Evolutionary conservation across 1,139 yeast genomes (phyloP).

Genomic region (Taphrina sp.): DNA sequence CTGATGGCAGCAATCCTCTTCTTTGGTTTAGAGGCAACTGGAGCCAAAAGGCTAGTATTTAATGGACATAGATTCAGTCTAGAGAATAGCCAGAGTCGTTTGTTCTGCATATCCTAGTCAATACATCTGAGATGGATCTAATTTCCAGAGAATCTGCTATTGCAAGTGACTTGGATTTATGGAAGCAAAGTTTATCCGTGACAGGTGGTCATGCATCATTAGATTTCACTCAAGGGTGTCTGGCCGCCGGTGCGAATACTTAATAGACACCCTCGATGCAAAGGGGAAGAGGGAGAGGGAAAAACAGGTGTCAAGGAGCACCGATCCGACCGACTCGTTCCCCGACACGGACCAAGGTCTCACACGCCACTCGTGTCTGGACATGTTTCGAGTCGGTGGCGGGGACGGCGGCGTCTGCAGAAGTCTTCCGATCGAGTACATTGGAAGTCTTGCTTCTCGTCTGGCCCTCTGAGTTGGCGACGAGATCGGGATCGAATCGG

Average conservation of each 20-base stretch:
- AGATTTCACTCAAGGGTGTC: not conserved
- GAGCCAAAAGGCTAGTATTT: not conserved
- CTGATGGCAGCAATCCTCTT: not conserved
- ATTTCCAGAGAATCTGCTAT: not conserved
- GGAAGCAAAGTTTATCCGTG: not conserved
- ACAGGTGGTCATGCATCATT: not conserved
- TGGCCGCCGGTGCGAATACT: not conserved
- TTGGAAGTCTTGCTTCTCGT: too few relatives aligned
- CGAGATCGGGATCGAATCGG: conserved; percentile 69
- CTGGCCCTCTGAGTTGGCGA: conserved; percentile 55
- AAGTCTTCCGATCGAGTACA: too few relatives aligned
- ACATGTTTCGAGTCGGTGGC: not conserved
- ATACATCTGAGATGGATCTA: not conserved
- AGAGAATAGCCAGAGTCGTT: not conserved
- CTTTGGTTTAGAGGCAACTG: not conserved
- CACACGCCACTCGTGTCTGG: not conserved
- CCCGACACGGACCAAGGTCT: conserved; percentile 12
- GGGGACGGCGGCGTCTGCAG: too few relatives aligned
- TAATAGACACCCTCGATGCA: not conserved
- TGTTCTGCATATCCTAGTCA: not conserved
- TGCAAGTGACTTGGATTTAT: not conserved
- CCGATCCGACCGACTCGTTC: conserved; percentile 6
- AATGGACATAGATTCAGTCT: not conserved
- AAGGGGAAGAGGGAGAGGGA: not conserved
- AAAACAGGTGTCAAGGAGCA: not conserved